Conservation (phyloP, 345 rosid genomes). For the Cardamine occulta region DNA sequence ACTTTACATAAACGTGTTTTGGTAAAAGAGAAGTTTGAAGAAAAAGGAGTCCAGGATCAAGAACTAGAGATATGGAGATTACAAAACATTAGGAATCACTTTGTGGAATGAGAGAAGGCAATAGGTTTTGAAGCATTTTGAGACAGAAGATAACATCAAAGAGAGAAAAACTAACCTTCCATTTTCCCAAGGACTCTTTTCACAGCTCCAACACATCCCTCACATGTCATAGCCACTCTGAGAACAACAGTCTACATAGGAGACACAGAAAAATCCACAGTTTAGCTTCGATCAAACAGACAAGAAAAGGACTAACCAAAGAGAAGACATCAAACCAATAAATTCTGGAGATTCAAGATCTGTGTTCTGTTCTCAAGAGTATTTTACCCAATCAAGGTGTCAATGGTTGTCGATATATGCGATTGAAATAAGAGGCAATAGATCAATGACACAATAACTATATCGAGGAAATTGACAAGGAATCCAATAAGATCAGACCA, state of each 20-base stretch:
- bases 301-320: neutral
- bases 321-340: neutral
- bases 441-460: neutral
- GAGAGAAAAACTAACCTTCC: conserved; percentile 54
- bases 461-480: conserved; percentile 2
- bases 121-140: neutral
- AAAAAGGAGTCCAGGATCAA: neutral
- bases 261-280: neutral
- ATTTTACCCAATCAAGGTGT: neutral
- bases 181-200: conserved; percentile 84
- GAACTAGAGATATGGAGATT: neutral
- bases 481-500: conserved; percentile 12
- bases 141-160: conserved; percentile 9
- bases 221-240: conserved; percentile 86
- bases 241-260: conserved; percentile 71
- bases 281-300: conserved; percentile 6
- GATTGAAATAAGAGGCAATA: neutral
- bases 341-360: neutral
- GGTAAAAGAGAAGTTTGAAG: neutral
- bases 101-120: conserved; percentile 10
- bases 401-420: neutral
- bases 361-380: neutral
- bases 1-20: neutral
- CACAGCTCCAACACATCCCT: conserved; percentile 87
- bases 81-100: neutral